Evolutionary conservation across 2,329 filamentous ascomycete species (phyloP).

Genomic region (Cryphonectria japonica): DNA sequence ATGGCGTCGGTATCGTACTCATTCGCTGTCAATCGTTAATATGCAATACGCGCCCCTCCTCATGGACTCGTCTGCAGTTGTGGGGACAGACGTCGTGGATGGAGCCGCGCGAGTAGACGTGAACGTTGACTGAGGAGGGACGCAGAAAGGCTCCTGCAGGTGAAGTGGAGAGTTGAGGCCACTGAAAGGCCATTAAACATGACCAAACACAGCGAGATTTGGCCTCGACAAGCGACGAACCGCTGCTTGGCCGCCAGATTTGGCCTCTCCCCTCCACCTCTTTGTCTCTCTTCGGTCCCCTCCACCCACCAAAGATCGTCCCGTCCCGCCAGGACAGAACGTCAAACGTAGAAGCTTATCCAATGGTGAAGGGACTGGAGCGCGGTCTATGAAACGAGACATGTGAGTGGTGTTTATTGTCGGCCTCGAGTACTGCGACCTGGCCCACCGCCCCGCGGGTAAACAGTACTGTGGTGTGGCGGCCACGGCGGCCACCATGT

Average conservation of each 20-base stretch:
- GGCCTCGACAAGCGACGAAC: neutral
- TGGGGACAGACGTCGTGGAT: neutral
- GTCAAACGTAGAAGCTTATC: neutral
- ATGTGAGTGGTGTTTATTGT: slow-evolving; percentile 9
- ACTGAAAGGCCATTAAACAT: neutral
- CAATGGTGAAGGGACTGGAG: slow-evolving; percentile 3
- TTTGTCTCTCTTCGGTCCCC: neutral
- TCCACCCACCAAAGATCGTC: neutral
- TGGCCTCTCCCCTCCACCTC: neutral
- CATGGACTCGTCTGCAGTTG: neutral
- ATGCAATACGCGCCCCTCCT: neutral
- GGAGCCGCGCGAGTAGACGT: slow-evolving; percentile 11
- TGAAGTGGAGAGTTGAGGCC: neutral
- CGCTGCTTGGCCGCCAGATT: neutral
- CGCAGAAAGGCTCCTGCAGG: slow-evolving; percentile 2
- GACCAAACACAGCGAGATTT: neutral
- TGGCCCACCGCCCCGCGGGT: slow-evolving; percentile 4
- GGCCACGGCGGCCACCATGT: neutral
- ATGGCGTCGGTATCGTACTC: neutral
- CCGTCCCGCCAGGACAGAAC: neutral
- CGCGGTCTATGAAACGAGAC: slow-evolving; percentile 11
- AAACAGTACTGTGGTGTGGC: neutral
- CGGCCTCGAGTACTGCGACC: slow-evolving; percentile 12
- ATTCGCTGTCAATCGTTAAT: neutral
- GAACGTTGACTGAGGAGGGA: neutral